These are phyloP conservation scores for Yamadazyma oceani DNA, from an alignment of 1,139 yeast genomes.

Conservation along the genomic window DNA sequence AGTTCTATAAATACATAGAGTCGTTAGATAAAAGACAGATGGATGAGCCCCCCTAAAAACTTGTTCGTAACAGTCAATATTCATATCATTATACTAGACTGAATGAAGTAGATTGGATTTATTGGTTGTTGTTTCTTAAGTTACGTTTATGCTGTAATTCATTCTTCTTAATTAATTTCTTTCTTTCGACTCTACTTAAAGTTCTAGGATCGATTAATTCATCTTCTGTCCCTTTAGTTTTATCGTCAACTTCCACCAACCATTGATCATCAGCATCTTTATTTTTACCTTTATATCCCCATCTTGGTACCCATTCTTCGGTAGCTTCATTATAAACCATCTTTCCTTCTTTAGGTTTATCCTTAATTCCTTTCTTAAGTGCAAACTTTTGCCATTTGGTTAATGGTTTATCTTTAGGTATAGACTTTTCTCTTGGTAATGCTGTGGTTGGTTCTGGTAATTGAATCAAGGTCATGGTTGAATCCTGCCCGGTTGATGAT, in stretches of 20 bases:
- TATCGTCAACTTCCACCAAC: conserved; percentile 92
- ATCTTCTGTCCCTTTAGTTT: conserved; percentile 60
- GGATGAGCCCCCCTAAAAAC: background rate
- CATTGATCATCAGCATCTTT: conserved; percentile 87
- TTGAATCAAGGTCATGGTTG: conserved; percentile 78
- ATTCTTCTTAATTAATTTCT: conserved; percentile 82
- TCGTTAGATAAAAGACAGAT: background rate
- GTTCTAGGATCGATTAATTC: conserved; percentile 87
- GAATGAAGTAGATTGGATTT: background rate
- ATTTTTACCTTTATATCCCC: conserved; percentile 97
- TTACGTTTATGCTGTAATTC: conserved; percentile 85
- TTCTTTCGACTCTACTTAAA: conserved; percentile 77
- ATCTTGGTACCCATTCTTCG: conserved; percentile 96
- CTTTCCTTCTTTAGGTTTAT: conserved; percentile 89
- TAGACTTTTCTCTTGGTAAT: conserved; percentile 92
- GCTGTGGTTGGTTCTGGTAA: conserved; percentile 82
- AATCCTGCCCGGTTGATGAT: conserved; percentile 60
- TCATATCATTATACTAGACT: no score
- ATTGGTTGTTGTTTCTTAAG: conserved; percentile 36
- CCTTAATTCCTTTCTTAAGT: conserved; percentile 87
- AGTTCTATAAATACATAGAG: conserved; percentile 7
- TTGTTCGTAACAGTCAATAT: background rate
- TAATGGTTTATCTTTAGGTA: conserved; percentile 88
- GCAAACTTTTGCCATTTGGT: conserved; percentile 99
- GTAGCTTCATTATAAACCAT: conserved; percentile 85